Conservation (phyloP, 2,329 filamentous ascomycete genomes). For the Sarocladium strictum region DNA sequence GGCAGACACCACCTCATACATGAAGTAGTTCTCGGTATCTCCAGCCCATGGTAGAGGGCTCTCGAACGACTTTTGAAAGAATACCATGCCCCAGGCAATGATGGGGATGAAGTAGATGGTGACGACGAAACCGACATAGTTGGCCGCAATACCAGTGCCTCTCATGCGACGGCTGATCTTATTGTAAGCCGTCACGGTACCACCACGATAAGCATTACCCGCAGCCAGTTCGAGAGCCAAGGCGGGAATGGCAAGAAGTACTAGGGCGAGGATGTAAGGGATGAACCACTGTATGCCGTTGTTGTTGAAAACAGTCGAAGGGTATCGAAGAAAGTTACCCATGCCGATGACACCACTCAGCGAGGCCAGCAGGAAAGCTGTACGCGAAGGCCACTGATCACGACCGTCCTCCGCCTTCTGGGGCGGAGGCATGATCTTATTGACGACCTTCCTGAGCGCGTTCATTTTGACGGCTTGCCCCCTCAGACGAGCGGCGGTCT, state of each 20-base stretch:
- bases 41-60: constrained; percentile 41
- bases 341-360: constrained; percentile 41
- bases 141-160: constrained; percentile 38
- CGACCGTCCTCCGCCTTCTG: constrained; percentile 10
- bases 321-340: constrained; percentile 43
- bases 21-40: constrained; percentile 34
- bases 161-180: constrained; percentile 38
- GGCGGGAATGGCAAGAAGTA: constrained; percentile 41
- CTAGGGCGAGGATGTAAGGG: constrained; percentile 40
- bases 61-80: constrained; percentile 41
- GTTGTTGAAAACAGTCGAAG: constrained; percentile 47
- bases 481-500: not conserved
- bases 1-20: constrained; percentile 29
- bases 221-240: constrained; percentile 54
- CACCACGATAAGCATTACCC: constrained; percentile 51
- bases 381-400: constrained; percentile 8
- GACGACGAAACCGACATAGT: constrained; percentile 39
- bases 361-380: constrained; percentile 9
- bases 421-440: constrained; percentile 4
- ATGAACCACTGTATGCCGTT: constrained; percentile 47
- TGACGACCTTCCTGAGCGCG: constrained; percentile 4
- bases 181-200: constrained; percentile 38
- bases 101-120: constrained; percentile 43
- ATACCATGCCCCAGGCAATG: constrained; percentile 45
- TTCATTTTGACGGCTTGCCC: not conserved